Evolutionary conservation across 768 basidiomycete genomes (phyloP), one percentile per base, ranked within the genome.

Genomic region (Mycena alexandri): DNA sequence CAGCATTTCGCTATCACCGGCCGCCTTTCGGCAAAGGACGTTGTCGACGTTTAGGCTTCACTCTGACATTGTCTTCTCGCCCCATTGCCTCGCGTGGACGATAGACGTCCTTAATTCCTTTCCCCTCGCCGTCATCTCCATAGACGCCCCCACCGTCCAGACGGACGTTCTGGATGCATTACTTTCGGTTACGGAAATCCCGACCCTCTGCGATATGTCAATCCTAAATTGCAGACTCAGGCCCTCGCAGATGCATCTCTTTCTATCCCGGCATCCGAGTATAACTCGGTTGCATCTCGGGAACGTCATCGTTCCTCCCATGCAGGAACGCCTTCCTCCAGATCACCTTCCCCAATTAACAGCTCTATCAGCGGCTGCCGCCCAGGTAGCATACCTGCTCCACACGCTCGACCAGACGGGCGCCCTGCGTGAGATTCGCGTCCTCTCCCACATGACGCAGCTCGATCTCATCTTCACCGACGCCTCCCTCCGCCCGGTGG

Each of bases 61-160:
- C 50, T 71, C 63, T 14, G 63, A 67, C 34, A 33, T 68, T 7
- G 63, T 68, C 24, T 42, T 65, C 25, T 57, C 57, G 19, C 66
- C 65, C 6, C 59, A 67, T 33, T 59, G 62, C n/a, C 52, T 53
- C 46, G 50, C 66, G 22, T 71, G 70, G 70, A 71, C 70, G 1
- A 51, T 68, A 17, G 66, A 65, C 29, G 70, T 68, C 33, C 66
- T 71, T 13, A 67, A 71, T 55, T 65, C 70, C 13, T 68, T 71
- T n/a, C 63, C 66, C 0, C 52, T 71, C 59, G 24, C 50, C 1
- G 41, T 42, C 22, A 13, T 71, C 24, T 68, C 70, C 43, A 61
- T 71, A 46, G 24, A 60, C 21, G 46, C 51, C 36, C 63, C 58
- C 14, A 42, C 44, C 19, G 62, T 65, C 50, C 34, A 58, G 5